phyloP scores from a whole-genome alignment of 768 basidiomycete species.

The Mycena galericulata region DNA sequence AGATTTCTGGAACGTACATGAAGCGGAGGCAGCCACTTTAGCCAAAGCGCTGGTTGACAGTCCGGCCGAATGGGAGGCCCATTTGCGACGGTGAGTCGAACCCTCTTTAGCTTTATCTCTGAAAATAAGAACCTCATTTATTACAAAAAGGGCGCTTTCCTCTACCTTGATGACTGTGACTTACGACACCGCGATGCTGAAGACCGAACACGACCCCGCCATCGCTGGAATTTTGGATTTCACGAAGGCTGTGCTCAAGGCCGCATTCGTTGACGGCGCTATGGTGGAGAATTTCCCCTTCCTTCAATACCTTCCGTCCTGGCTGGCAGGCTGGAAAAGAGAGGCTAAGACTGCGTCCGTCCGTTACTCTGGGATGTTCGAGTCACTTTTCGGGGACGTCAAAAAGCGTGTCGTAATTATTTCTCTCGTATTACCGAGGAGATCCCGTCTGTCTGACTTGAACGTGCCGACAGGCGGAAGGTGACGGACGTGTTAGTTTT shows the following conservation, averaged over 20 bases:
- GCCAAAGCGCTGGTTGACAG: constrained; percentile 13
- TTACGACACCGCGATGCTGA: not conserved
- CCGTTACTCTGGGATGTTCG: constrained; percentile 43
- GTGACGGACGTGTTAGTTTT: not conserved
- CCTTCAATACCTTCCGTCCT: constrained; percentile 20
- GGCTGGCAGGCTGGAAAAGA: not conserved
- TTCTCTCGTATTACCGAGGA: too few species aligned
- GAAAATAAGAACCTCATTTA: too few species aligned
- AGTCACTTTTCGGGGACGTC: constrained; percentile 32
- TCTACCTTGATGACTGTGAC: not conserved
- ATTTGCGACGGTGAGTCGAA: constrained; percentile 32
- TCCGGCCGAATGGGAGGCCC: constrained; percentile 41
- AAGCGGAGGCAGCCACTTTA: constrained; percentile 12
- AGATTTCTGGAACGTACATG: constrained; percentile 14
- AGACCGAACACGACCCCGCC: not conserved
- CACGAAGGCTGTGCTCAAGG: not conserved
- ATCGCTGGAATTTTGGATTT: not conserved
- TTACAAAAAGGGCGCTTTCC: not conserved
- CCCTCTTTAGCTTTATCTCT: too few species aligned
- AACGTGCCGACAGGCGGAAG: not conserved
- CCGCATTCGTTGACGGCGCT: not conserved
- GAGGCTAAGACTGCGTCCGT: constrained; percentile 35
- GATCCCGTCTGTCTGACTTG: too few species aligned
- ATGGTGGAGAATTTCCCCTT: not conserved
- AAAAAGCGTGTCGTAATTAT: constrained; percentile 19